Evolutionary conservation across 2,329 filamentous ascomycete species (phyloP).

Genomic region (Thielaviopsis euricoi): DNA sequence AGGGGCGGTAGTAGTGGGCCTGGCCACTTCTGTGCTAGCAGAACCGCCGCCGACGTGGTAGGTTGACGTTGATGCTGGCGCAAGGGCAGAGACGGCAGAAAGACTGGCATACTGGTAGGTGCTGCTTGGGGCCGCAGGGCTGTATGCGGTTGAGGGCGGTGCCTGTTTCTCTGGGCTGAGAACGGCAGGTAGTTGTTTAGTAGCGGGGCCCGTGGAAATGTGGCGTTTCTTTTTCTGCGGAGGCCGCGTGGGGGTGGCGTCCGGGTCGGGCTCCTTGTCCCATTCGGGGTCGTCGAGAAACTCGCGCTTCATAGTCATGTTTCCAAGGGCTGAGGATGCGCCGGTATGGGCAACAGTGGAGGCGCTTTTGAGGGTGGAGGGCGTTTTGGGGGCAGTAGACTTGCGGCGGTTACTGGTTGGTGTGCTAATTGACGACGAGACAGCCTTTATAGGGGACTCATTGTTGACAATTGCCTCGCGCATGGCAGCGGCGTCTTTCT

Average conservation of each 20-base stretch:
- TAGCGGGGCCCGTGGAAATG: not conserved
- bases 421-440: constrained; percentile 16
- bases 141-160: too few relatives aligned
- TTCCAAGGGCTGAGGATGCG: constrained; percentile 15
- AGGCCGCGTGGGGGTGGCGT: not conserved
- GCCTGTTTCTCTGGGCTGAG: too few relatives aligned
- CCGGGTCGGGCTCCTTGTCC: constrained; percentile 15
- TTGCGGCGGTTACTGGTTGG: constrained; percentile 12
- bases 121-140: too few relatives aligned
- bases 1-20: too few relatives aligned
- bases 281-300: constrained; percentile 16
- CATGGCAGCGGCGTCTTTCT: constrained; percentile 33
- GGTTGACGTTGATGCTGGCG: too few relatives aligned
- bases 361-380: constrained; percentile 9
- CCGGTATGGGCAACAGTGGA: constrained; percentile 12
- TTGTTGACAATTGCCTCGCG: constrained; percentile 27
- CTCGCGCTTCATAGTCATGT: constrained; percentile 14
- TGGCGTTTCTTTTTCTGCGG: not conserved
- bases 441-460: constrained; percentile 27
- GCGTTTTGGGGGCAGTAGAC: constrained; percentile 6
- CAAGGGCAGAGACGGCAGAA: too few relatives aligned
- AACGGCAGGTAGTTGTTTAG: too few relatives aligned
- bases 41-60: too few relatives aligned
- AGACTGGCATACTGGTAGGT: too few relatives aligned
- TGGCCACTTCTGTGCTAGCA: too few relatives aligned